These are phyloP conservation scores for Dendrostoma leiphaemia DNA, from an alignment of 2,329 filamentous ascomycete genomes.

Conservation along the genomic window DNA sequence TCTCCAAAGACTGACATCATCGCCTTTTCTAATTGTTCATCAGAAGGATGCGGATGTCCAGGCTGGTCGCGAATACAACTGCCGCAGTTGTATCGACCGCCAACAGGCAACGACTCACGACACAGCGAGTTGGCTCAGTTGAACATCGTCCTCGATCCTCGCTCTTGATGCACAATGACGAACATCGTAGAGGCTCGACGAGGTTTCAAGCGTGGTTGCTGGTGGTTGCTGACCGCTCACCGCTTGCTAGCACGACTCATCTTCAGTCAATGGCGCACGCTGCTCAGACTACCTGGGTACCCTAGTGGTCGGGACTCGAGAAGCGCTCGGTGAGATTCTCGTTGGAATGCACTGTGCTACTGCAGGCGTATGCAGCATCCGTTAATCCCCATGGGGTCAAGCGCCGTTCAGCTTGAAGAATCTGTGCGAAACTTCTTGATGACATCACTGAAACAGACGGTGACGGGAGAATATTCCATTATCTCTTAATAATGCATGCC, in stretches of 20 bases:
- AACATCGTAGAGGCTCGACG: too few relatives aligned
- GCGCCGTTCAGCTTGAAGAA: background rate
- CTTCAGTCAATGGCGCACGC: background rate
- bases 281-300: too few relatives aligned
- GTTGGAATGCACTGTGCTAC: background rate
- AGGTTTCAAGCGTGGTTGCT: too few relatives aligned
- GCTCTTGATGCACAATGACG: background rate
- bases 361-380: background rate
- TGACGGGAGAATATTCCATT: background rate
- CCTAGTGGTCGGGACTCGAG: background rate
- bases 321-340: background rate
- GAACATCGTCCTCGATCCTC: too few relatives aligned
- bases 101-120: background rate
- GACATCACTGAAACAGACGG: conserved; percentile 10
- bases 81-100: too few relatives aligned
- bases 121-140: background rate
- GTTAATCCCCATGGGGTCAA: conserved; percentile 13
- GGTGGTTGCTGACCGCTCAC: conserved; percentile 4
- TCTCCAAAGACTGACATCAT: background rate
- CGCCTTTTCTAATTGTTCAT: background rate
- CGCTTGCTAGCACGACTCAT: background rate
- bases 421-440: background rate
- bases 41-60: too few relatives aligned
- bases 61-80: too few relatives aligned
- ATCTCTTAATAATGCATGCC: background rate